These are phyloP conservation scores for Cladochytrium replicatum DNA, from an alignment of 192 early-diverging fungal species.

Conservation along the genomic window DNA sequence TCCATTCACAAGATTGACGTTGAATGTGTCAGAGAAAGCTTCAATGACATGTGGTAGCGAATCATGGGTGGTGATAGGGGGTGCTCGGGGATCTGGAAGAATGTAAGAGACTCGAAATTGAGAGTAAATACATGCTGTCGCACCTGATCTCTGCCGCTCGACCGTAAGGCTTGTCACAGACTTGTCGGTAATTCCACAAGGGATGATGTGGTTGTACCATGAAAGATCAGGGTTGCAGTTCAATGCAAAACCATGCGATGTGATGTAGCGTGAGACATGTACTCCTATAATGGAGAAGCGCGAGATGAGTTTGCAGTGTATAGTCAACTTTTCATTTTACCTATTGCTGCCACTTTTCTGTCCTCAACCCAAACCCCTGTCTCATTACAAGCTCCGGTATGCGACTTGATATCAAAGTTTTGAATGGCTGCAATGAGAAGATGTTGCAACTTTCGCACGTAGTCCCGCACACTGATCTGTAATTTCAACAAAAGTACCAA, in stretches of 20 bases:
- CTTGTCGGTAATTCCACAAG: conserved; percentile 77
- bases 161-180: conserved; percentile 60
- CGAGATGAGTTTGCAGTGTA: background rate
- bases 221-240: conserved; percentile 83
- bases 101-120: no score
- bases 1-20: no score
- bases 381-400: conserved; percentile 41
- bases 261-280: conserved; percentile 78
- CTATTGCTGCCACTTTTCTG: conserved; percentile 87
- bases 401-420: conserved; percentile 53
- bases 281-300: conserved; percentile 43
- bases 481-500: background rate
- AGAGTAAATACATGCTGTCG: background rate
- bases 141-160: conserved; percentile 20
- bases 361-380: conserved; percentile 90
- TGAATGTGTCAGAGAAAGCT: no score
- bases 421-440: conserved; percentile 64
- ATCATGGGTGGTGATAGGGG: no score
- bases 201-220: conserved; percentile 85
- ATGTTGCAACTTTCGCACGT: conserved; percentile 69
- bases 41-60: no score
- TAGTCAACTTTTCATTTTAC: conserved; percentile 29
- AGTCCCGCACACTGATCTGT: conserved; percentile 60
- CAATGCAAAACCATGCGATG: conserved; percentile 86
- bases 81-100: no score